phyloP scores from a whole-genome alignment of 257 asterid species.

The Capsicum rhomboideum region DNA sequence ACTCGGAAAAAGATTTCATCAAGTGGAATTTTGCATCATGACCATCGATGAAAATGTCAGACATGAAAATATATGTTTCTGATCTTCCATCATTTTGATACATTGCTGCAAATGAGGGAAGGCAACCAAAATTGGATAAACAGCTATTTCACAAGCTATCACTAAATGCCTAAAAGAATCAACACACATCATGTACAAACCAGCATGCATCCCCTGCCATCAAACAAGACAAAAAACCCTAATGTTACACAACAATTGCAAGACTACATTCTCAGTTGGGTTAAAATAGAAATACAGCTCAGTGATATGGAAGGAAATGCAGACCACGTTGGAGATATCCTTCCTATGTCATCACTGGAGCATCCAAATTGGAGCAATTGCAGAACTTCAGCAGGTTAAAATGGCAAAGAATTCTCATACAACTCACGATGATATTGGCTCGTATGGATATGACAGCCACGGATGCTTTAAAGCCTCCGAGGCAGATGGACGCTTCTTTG shows the following conservation, averaged over 20 bases:
- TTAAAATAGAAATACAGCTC: slow-evolving; percentile 27
- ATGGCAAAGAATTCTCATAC: not conserved
- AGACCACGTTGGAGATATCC: slow-evolving; percentile 5
- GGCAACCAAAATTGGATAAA: slow-evolving; percentile 38
- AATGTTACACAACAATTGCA: slow-evolving; percentile 34
- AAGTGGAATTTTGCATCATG: not conserved
- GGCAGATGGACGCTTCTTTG: slow-evolving; percentile 82
- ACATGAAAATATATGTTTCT: not conserved
- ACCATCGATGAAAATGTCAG: slow-evolving; percentile 1
- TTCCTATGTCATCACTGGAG: slow-evolving; percentile 8
- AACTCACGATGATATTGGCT: slow-evolving; percentile 81
- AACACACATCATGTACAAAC: slow-evolving; percentile 77
- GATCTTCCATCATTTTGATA: slow-evolving; percentile 3
- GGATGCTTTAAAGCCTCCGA: slow-evolving; percentile 91
- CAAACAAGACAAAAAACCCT: slow-evolving; percentile 28
- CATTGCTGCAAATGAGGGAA: slow-evolving; percentile 15
- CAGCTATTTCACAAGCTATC: slow-evolving; percentile 45
- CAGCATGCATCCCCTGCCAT: slow-evolving; percentile 29
- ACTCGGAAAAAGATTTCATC: not conserved
- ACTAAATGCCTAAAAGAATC: slow-evolving; percentile 47
- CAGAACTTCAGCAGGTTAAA: slow-evolving; percentile 1
- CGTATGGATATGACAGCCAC: slow-evolving; percentile 94
- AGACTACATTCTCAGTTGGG: slow-evolving; percentile 20
- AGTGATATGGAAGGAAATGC: slow-evolving; percentile 19
- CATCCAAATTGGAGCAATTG: not conserved